A percentile compares a stretch with the other conserved stretches of the same genome.
These are phyloP conservation scores for Knoxia roxburghii DNA, from an alignment of 257 asterid species.

Conservation along the genomic window DNA sequence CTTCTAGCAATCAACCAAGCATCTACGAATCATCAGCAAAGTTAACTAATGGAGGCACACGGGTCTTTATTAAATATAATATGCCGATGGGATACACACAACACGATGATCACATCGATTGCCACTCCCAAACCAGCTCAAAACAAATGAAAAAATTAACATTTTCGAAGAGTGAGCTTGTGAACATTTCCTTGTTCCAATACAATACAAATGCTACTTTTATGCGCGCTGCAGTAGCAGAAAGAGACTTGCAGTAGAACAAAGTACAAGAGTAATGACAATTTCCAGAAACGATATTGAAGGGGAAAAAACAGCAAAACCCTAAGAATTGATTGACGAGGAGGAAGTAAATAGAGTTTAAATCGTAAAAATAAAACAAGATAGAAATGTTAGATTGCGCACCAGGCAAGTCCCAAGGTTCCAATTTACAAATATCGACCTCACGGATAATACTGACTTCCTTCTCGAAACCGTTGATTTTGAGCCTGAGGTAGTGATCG, in stretches of 20 bases:
- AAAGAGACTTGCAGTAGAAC: too few species aligned
- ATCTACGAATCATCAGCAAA: background rate
- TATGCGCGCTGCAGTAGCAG: too few species aligned
- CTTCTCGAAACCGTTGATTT: constrained; percentile 53
- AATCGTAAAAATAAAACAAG: background rate
- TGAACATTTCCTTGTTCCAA: too few species aligned
- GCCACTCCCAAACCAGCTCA: background rate
- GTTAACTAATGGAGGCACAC: too few species aligned
- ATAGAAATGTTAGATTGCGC: too few species aligned
- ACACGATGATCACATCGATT: background rate
- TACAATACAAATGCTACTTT: too few species aligned
- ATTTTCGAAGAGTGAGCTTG: too few species aligned
- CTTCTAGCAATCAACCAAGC: background rate
- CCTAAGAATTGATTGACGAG: too few species aligned
- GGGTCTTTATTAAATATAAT: too few species aligned
- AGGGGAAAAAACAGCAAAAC: background rate
- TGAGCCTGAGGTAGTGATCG: constrained; percentile 63
- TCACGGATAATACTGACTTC: constrained; percentile 76
- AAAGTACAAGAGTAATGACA: too few species aligned
- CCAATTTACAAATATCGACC: constrained; percentile 73
- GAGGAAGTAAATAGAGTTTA: background rate
- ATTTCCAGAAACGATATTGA: background rate
- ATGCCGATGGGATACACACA: background rate
- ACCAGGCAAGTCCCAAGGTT: constrained; percentile 91
- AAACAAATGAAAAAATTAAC: background rate